Conservation (phyloP, 1,284 basidiomycete genomes). For the Boletellus deceptivus region DNA sequence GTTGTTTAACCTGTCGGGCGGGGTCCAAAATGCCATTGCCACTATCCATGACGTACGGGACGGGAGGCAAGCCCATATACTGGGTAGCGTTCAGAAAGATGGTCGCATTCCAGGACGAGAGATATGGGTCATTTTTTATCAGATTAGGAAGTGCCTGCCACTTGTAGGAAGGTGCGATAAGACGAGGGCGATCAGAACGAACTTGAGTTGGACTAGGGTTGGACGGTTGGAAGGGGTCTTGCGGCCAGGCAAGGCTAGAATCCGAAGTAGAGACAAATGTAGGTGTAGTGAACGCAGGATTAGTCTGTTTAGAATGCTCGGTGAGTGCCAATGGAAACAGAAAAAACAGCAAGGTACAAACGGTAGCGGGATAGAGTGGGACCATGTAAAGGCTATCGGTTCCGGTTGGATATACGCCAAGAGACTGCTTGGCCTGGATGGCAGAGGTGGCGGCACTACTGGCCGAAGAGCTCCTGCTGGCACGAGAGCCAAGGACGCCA, state of each 20-base stretch:
- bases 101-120: slow-evolving; percentile 86
- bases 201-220: slow-evolving; percentile 57
- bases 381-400: slow-evolving; percentile 74
- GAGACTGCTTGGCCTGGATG: slow-evolving; percentile 56
- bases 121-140: slow-evolving; percentile 84
- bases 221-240: slow-evolving; percentile 68
- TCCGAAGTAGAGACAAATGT: slow-evolving; percentile 61
- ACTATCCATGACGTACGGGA: slow-evolving; percentile 77
- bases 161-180: slow-evolving; percentile 90
- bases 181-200: slow-evolving; percentile 81
- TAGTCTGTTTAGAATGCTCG: slow-evolving; percentile 54
- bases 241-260: slow-evolving; percentile 64
- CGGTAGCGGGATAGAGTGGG: slow-evolving; percentile 85
- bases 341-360: slow-evolving; percentile 42
- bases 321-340: background rate
- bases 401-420: slow-evolving; percentile 70
- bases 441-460: slow-evolving; percentile 47
- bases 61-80: slow-evolving; percentile 62
- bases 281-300: slow-evolving; percentile 74
- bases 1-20: slow-evolving; percentile 85
- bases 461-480: slow-evolving; percentile 42
- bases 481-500: slow-evolving; percentile 59
- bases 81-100: slow-evolving; percentile 88
- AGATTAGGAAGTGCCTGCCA: slow-evolving; percentile 84
- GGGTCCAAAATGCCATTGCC: slow-evolving; percentile 92